Evolutionary conservation across 306 rosid species (phyloP), one percentile per base, ranked within the genome.

Genomic region (Cicer arietinum): DNA sequence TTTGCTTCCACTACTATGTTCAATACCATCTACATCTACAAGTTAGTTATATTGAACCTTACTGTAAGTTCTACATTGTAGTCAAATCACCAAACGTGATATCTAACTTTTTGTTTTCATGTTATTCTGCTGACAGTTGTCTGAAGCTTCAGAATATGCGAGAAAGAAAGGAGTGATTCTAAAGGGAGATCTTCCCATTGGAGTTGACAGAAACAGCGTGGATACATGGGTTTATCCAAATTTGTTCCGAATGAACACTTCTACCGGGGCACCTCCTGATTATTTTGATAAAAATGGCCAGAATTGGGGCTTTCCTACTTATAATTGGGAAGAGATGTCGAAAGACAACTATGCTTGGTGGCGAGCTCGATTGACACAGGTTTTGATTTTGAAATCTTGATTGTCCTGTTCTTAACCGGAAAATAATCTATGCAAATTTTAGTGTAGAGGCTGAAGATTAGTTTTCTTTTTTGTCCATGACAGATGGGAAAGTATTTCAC

Each of bases 221-320:
- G 98, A 94, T 83, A 94, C 98, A 39, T 94, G 98, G 97, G 98
- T 94, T 62, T 77, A 91, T 83, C 97, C 96, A 69, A 91, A 77
- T 82, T 77, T 94, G 62, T 94, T 94, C 67, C 92, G 98, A 73
- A 94, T 94, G 98, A 90, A 87, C 89, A 94, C 97, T 52, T 86
- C 98, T 20, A 94, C 97, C 0, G 98, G 98, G 48, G 97, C 98
- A 64, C 98, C 98, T 77, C 98, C 98, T 22, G 98, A 94, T 86
- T 94, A 90, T 86, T 94, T 94, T 84, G 97, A 91, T 86, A 91
- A 94, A 90, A 94, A 88, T 84, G 98, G 98, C 42, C 98, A 94
- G 90, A 94, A 94, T 74, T 94, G 98, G 98, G 98, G 98, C 12
- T 94, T 94, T 79, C 98, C 98, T 48, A 94, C 98, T 42, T 94